Base-by-base conservation (phyloP, 2,329 filamentous ascomycete species). In the Fusarium metavorans region DNA sequence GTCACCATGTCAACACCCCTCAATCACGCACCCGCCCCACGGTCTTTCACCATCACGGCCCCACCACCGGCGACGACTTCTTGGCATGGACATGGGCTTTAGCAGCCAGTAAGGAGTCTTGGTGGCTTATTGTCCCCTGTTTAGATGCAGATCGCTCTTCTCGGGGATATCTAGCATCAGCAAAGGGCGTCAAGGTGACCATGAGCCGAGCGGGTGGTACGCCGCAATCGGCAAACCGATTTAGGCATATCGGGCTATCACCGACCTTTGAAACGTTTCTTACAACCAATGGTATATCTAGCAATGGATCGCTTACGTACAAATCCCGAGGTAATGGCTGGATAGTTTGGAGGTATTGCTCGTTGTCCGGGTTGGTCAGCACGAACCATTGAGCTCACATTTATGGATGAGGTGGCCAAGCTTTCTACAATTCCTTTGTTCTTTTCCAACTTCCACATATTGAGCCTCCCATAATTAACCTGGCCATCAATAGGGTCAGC, bases 21-120 rank as follows among this genome's bases (percentile, higher is more conserved):
- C 65, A 63, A 78, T 73, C 74, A 77, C 76, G 76, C 43, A 64
- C 59, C 39, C 30, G 72, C 74, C 75, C 75, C 76, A 74, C 75
- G 72, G 62, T 68, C 73, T 78, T 67, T 69, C 76, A 77, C 76
- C 76, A 78, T 78, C 64, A n/a, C 25, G 9, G 60, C 64, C 76
- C 76, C 72, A 69, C 68, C 39, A 65, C 54, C n/a, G 9, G n/a
- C 30, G n/a, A 61, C 20, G 20, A 7, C 30, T 67, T 16, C 20
- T 34, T 6, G 9, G 10, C 32, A 50, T 23, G 6, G 43, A 23
- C 50, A 35, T 13, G 18, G n/a, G 37, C 13, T 34, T 16, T 39
- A 11, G 30, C 16, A 25, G 23, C 66, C 61, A 66, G 56, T 68
- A 8, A 37, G 23, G 32, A 11, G 8, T 10, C 14, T 16, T 9